Evolutionary conservation across 2,329 filamentous ascomycete genomes (phyloP).

Genomic region (Biscogniauxia sp.): DNA sequence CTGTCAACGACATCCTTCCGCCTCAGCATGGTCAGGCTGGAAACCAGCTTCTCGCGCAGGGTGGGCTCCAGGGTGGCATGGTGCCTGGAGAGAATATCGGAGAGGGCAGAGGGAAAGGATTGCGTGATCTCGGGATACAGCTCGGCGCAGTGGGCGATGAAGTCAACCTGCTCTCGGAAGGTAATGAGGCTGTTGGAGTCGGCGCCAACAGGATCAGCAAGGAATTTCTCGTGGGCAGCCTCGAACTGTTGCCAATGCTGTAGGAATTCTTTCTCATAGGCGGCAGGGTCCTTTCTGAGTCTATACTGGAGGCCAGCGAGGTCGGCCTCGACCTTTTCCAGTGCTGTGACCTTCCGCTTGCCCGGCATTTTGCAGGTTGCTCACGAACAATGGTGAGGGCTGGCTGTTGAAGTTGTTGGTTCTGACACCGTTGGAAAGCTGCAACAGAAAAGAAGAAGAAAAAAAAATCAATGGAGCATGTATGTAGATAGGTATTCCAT

Average conservation of each 20-base stretch:
- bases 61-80: constrained; percentile 81
- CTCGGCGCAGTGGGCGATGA: constrained; percentile 90
- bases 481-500: too few species aligned
- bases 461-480: neutral
- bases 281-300: constrained; percentile 74
- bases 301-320: constrained; percentile 89
- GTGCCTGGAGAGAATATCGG: constrained; percentile 75
- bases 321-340: constrained; percentile 94
- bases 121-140: constrained; percentile 82
- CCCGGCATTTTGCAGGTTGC: constrained; percentile 35
- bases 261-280: constrained; percentile 81
- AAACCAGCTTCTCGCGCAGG: constrained; percentile 89
- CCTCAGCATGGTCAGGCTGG: constrained; percentile 79
- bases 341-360: constrained; percentile 85
- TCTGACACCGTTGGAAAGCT: constrained; percentile 44
- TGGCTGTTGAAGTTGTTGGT: neutral
- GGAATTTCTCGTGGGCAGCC: constrained; percentile 86
- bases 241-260: constrained; percentile 91
- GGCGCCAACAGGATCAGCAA: constrained; percentile 75
- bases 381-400: too few species aligned
- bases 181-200: constrained; percentile 77
- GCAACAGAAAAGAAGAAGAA: neutral
- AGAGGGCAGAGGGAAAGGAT: constrained; percentile 76
- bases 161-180: constrained; percentile 87
- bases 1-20: constrained; percentile 94